phyloP scores from a whole-genome alignment of 768 basidiomycete genomes.

The Lactifluus volemus region DNA sequence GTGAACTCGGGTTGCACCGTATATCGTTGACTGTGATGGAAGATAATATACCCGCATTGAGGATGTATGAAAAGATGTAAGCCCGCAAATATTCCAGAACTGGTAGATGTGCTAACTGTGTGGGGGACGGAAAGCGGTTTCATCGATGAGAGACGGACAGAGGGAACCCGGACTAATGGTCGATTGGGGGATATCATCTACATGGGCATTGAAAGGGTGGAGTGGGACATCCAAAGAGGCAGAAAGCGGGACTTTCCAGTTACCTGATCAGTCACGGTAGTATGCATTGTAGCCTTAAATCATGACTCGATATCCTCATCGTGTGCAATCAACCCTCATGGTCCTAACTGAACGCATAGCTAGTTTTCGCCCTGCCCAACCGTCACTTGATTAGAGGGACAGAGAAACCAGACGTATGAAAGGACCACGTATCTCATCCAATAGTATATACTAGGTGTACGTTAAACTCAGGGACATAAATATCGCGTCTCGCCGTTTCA shows the following conservation, averaged over 20 bases:
- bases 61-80: conserved; percentile 36
- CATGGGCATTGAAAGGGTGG: conserved; percentile 15
- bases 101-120: not conserved
- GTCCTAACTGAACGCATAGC: not conserved
- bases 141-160: conserved; percentile 8
- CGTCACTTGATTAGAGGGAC: not conserved
- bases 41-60: conserved; percentile 31
- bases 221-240: conserved; percentile 12
- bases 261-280: not conserved
- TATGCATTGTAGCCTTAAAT: not conserved
- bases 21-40: conserved; percentile 34
- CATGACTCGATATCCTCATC: not conserved
- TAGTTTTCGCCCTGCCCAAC: not conserved
- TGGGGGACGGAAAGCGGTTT: conserved; percentile 8
- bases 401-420: not conserved
- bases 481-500: no score
- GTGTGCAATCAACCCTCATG: not conserved
- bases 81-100: conserved; percentile 12
- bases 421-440: not conserved
- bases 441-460: not conserved
- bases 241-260: not conserved
- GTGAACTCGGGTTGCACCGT: conserved; percentile 33
- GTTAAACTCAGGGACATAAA: not conserved
- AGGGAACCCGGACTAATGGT: not conserved
- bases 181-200: not conserved